Base-by-base conservation (phyloP, 768 basidiomycete species). In the Pleurotus tuoliensis region DNA sequence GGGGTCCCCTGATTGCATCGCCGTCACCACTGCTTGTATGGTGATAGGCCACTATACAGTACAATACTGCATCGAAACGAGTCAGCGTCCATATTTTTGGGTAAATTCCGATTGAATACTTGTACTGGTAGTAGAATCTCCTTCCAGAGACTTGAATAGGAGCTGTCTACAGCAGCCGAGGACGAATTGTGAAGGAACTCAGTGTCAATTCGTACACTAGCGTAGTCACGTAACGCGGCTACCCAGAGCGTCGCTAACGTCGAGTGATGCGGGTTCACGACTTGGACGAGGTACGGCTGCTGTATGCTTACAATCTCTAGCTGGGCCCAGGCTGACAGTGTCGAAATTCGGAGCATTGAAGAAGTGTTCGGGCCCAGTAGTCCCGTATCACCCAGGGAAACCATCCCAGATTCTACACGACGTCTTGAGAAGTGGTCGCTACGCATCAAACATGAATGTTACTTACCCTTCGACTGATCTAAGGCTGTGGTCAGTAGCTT, bases 261-360 rank as follows among this genome's bases (percentile, higher is more conserved):
- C 2, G 79, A 70, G 47, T 87, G 78, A 64, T 98, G 84, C 0
- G 95, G 94, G 58, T 86, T 82, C 45, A 98, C 80, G 1, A 99
- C 90, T 37, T 88, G 81, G 16, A 79, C 73, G 8, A 99, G 78
- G 67, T 97, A 98, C 1, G 69, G 62, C 64, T 94, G 92, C 30
- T 82, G 77, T 0, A 76, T 68, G 54, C 88, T 87, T 2, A 94
- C 86, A 3, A 93, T 81, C 65, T 93, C 84, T 13, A 99, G 76
- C 66, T 96, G 88, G 5, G 95, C 95, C 96, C 96, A 99, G 1
- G 95, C 96, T 1, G 94, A 90, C 38, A 98, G 74, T 1, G 92
- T 90, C 1, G 95, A 94, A 22, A 98, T 90, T 53, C 93, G 83
- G 48, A 99, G 73, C 92, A 97, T 96, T 39, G 94, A 88, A 0